Percentiles rank a stretch among this genome's conserved stretches.
These are phyloP conservation scores for Rhynchosporium graminicola DNA, from an alignment of 2,329 filamentous ascomycete genomes.

Conservation along the genomic window DNA sequence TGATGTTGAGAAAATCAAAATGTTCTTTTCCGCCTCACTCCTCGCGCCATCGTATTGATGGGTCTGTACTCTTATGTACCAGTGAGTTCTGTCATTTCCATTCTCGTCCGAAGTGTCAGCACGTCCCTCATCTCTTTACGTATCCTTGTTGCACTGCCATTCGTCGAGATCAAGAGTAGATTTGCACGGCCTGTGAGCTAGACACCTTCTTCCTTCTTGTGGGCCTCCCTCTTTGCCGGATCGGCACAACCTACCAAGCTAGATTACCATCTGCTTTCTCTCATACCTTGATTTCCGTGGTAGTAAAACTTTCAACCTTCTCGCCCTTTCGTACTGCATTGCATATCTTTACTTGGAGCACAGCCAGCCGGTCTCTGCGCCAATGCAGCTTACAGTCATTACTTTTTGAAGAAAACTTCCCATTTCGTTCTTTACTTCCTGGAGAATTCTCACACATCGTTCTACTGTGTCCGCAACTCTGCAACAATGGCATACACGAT, in stretches of 20 bases:
- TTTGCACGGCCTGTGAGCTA: conserved; percentile 6
- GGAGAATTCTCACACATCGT: conserved; percentile 22
- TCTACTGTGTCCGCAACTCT: conserved; percentile 20
- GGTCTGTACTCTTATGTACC: conserved; percentile 10
- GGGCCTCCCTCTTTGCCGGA: conserved; percentile 17
- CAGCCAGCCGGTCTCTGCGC: conserved; percentile 27
- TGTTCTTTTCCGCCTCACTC: conserved; percentile 19
- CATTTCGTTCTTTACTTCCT: conserved; percentile 25
- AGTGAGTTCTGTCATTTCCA: conserved; percentile 9
- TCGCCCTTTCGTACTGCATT: conserved; percentile 21
- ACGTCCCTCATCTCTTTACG: conserved; percentile 16
- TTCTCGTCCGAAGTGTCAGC: conserved; percentile 18
- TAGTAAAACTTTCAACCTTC: conserved; percentile 16
- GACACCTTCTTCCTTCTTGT: conserved; percentile 10
- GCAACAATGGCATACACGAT: conserved; percentile 29
- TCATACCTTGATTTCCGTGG: conserved; percentile 25
- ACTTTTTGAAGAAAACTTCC: conserved; percentile 27
- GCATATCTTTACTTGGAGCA: conserved; percentile 25
- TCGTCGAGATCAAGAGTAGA: conserved; percentile 17
- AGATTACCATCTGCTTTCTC: conserved; percentile 19
- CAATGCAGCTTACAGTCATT: conserved; percentile 31
- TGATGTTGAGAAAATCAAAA: conserved; percentile 19
- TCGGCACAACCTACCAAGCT: conserved; percentile 17
- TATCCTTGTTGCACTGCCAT: conserved; percentile 7
- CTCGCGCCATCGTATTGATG: conserved; percentile 10